phyloP scores from a whole-genome alignment of 352 stramenopile species.

The Peronospora farinosa region DNA sequence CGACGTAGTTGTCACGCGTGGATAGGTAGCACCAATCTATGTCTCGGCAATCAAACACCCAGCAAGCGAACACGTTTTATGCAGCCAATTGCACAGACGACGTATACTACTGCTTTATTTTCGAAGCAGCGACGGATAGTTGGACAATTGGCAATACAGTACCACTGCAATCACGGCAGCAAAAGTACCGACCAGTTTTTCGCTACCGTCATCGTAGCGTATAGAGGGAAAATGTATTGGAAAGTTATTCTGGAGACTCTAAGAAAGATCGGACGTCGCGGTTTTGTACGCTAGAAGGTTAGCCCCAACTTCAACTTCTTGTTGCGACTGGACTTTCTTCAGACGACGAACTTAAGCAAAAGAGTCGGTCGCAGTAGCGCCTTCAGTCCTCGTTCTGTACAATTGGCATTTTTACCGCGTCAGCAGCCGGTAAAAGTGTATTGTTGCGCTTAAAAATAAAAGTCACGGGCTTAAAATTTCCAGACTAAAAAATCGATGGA shows the following conservation, averaged over 20 bases:
- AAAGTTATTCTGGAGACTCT: too few relatives aligned
- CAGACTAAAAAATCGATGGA: conserved; percentile 5
- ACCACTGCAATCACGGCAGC: not conserved
- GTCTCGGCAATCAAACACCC: too few relatives aligned
- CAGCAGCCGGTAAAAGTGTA: not conserved
- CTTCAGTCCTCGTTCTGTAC: not conserved
- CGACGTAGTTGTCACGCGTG: too few relatives aligned
- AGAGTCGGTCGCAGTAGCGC: not conserved
- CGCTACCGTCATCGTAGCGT: not conserved
- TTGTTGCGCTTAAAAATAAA: not conserved
- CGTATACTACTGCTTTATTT: conserved; percentile 13
- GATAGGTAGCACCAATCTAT: too few relatives aligned
- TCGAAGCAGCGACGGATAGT: not conserved
- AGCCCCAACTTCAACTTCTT: conserved; percentile 13
- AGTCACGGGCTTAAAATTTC: not conserved
- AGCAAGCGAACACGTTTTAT: not conserved
- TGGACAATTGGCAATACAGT: not conserved
- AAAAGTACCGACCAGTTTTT: conserved; percentile 14
- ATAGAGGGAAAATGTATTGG: too few relatives aligned
- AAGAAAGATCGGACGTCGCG: not conserved
- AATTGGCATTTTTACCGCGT: not conserved
- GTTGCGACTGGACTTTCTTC: not conserved
- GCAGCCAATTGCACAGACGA: conserved; percentile 15
- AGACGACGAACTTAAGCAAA: not conserved
- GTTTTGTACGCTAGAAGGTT: conserved; percentile 21